A percentile compares a stretch with the other conserved stretches of the same genome.
phyloP scores from a whole-genome alignment of 495 filamentous ascomycete genomes.

The Xylaria sp. region DNA sequence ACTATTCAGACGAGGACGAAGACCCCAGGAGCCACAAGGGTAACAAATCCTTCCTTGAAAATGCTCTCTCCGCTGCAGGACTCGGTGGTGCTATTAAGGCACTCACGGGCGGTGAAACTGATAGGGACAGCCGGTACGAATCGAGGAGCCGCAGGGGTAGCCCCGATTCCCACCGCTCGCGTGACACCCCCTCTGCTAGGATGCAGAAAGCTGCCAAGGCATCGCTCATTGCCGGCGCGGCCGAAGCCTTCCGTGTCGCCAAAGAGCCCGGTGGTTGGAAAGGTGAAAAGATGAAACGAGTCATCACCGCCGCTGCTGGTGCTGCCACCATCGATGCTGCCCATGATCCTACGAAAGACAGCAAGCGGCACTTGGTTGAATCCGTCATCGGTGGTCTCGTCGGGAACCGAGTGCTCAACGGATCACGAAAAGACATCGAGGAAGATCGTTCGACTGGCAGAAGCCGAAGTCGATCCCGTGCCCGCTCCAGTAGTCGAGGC shows the following conservation, averaged over 20 bases:
- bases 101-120: conserved; percentile 46
- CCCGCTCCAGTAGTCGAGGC: conserved; percentile 53
- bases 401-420: conserved; percentile 81
- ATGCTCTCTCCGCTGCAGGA: conserved; percentile 70
- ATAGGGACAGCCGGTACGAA: conserved; percentile 59
- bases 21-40: conserved; percentile 55
- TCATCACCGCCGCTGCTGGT: conserved; percentile 84
- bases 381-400: conserved; percentile 86
- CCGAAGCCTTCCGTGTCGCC: conserved; percentile 85
- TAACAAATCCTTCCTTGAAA: conserved; percentile 76
- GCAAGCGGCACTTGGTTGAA: conserved; percentile 69
- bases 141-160: conserved; percentile 56
- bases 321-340: conserved; percentile 85
- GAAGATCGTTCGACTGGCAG: conserved; percentile 58
- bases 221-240: conserved; percentile 82
- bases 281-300: conserved; percentile 83
- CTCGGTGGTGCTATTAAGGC: conserved; percentile 68
- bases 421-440: conserved; percentile 68
- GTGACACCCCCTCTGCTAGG: conserved; percentile 50
- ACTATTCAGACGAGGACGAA: conserved; percentile 63
- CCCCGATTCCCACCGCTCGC: conserved; percentile 49
- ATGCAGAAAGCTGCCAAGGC: conserved; percentile 87
- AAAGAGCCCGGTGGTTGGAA: conserved; percentile 86
- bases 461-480: conserved; percentile 60
- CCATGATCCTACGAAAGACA: conserved; percentile 74